Conservation (phyloP, 805 yeast genomes). For the Schwanniomyces pseudopolymorphus region DNA sequence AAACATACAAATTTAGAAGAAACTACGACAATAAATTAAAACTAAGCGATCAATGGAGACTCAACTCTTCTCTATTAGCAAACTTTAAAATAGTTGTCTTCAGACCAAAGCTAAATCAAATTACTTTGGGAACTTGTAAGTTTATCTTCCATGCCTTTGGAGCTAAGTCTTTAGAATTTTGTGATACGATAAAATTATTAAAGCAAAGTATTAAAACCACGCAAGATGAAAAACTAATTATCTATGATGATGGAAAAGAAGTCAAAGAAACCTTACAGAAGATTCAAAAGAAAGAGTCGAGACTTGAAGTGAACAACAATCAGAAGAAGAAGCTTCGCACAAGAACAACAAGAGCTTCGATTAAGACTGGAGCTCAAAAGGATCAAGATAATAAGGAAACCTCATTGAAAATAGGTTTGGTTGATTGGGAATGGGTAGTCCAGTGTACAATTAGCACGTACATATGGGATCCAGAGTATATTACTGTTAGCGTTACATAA, state of each 20-base stretch:
- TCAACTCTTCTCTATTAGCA: conserved; percentile 36
- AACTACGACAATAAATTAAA: conserved; percentile 29
- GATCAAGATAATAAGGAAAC: not conserved
- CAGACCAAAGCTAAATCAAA: conserved; percentile 23
- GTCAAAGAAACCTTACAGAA: not conserved
- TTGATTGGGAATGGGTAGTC: conserved; percentile 68
- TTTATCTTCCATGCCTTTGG: conserved; percentile 50
- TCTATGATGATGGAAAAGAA: conserved; percentile 27
- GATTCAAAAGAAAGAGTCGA: not conserved
- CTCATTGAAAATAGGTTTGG: conserved; percentile 20
- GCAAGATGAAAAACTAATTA: conserved; percentile 7
- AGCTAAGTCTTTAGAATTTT: conserved; percentile 22
- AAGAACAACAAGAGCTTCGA: conserved; percentile 2
- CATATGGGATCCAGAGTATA: conserved; percentile 26
- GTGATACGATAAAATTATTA: not conserved
- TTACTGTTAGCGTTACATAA: conserved; percentile 5
- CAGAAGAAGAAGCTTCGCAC: not conserved
- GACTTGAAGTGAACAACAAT: not conserved
- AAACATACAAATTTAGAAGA: conserved; percentile 43
- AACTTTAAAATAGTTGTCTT: conserved; percentile 36
- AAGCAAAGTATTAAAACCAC: not conserved
- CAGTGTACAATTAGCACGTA: conserved; percentile 52
- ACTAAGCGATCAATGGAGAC: conserved; percentile 41
- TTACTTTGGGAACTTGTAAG: conserved; percentile 33
- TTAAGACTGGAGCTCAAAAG: not conserved